These are phyloP conservation scores for Colletotrichum horii DNA, from an alignment of 2,329 filamentous ascomycete genomes.

Conservation along the genomic window DNA sequence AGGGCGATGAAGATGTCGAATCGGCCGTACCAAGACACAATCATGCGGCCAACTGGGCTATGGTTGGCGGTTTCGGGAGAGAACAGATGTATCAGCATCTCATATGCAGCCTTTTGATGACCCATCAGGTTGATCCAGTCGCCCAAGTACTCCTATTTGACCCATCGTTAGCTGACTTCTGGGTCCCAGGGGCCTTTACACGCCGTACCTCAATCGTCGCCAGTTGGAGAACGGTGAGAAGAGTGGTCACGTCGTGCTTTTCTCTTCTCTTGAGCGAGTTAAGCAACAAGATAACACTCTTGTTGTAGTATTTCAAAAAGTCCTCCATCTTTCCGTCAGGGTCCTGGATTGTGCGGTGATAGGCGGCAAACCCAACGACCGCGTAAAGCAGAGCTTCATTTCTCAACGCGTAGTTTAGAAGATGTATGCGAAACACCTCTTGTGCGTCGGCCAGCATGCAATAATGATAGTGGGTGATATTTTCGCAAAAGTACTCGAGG, in stretches of 20 bases:
- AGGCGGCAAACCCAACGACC: slow-evolving; percentile 86
- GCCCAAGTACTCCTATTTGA: slow-evolving; percentile 81
- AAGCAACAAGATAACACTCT: slow-evolving; percentile 79
- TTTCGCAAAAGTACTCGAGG: slow-evolving; percentile 77
- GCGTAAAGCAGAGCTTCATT: slow-evolving; percentile 85
- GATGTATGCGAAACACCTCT: slow-evolving; percentile 74
- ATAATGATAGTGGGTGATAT: slow-evolving; percentile 84
- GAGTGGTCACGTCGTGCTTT: slow-evolving; percentile 72
- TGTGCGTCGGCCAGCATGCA: slow-evolving; percentile 73
- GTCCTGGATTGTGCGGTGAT: slow-evolving; percentile 77
- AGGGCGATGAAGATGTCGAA: slow-evolving; percentile 88
- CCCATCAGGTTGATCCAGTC: slow-evolving; percentile 95
- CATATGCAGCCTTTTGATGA: slow-evolving; percentile 87
- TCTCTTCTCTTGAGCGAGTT: slow-evolving; percentile 73
- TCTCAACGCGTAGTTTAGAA: slow-evolving; percentile 74
- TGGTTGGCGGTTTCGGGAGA: slow-evolving; percentile 77
- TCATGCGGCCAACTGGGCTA: slow-evolving; percentile 72
- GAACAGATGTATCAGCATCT: slow-evolving; percentile 79
- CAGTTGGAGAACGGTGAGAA: slow-evolving; percentile 88
- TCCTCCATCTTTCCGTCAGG: slow-evolving; percentile 76
- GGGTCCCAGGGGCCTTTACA: not conserved
- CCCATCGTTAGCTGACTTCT: slow-evolving; percentile 17
- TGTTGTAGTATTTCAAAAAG: slow-evolving; percentile 91
- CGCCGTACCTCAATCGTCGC: slow-evolving; percentile 85
- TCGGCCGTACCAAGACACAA: slow-evolving; percentile 87